Percentiles rank a stretch among this genome's conserved stretches.
These are phyloP conservation scores for Calocybe gangraenosa DNA, from an alignment of 768 basidiomycete genomes.

Conservation along the genomic window DNA sequence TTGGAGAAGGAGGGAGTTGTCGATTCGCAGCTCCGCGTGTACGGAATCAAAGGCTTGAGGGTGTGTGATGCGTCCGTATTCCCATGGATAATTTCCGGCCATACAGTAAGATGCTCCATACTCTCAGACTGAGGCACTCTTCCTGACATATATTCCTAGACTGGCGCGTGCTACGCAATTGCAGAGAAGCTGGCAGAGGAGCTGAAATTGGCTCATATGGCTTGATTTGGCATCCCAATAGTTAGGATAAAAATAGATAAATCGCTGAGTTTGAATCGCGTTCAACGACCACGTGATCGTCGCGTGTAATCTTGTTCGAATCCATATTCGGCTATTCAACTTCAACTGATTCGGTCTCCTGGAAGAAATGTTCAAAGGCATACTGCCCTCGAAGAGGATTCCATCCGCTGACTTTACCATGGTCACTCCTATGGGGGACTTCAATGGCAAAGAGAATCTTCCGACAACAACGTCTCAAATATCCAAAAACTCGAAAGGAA, in stretches of 20 bases:
- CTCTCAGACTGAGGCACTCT: not conserved
- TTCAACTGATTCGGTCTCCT: slow-evolving; percentile 11
- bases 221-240: no score
- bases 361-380: slow-evolving; percentile 72
- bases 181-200: slow-evolving; percentile 15
- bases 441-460: slow-evolving; percentile 67
- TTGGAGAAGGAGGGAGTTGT: slow-evolving; percentile 38
- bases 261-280: no score
- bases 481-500: slow-evolving; percentile 14
- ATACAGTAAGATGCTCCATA: slow-evolving; percentile 25
- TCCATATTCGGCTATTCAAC: slow-evolving; percentile 7
- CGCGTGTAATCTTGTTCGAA: slow-evolving; percentile 11
- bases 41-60: slow-evolving; percentile 38
- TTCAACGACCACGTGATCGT: slow-evolving; percentile 9
- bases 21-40: slow-evolving; percentile 37
- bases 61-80: slow-evolving; percentile 40
- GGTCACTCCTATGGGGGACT: slow-evolving; percentile 52
- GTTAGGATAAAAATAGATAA: no score
- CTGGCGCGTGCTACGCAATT: slow-evolving; percentile 15
- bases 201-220: slow-evolving; percentile 6
- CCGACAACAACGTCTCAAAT: slow-evolving; percentile 18
- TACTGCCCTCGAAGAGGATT: slow-evolving; percentile 65
- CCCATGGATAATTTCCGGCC: slow-evolving; percentile 36
- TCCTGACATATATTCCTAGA: not conserved
- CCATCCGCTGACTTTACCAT: slow-evolving; percentile 71